These are phyloP conservation scores for Candida pseudofarinosa DNA, from an alignment of 805 yeast genomes.

Conservation along the genomic window DNA sequence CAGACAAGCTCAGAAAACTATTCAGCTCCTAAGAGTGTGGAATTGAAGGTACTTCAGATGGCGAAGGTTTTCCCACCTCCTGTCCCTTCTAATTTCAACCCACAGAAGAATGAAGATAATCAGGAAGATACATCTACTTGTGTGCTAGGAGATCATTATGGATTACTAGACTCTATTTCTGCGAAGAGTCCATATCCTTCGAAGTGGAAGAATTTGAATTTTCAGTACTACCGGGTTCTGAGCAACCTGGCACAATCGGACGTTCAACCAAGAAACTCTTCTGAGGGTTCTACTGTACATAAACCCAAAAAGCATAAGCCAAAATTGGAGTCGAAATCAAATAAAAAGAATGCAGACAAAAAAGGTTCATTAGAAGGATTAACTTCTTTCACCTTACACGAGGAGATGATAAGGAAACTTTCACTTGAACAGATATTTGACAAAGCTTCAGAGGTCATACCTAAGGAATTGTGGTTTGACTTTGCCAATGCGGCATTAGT, in stretches of 20 bases:
- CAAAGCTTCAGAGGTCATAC: conserved; percentile 52
- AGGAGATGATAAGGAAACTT: conserved; percentile 52
- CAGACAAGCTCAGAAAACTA: conserved; percentile 40
- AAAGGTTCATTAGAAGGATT: conserved; percentile 41
- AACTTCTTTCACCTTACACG: conserved; percentile 46
- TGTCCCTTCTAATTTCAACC: conserved; percentile 32
- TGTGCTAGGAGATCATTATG: conserved; percentile 36
- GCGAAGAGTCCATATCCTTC: conserved; percentile 44
- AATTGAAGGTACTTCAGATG: conserved; percentile 47
- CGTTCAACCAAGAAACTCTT: conserved; percentile 10
- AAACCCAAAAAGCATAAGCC: conserved; percentile 1
- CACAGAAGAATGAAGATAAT: conserved; percentile 5
- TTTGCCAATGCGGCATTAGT: conserved; percentile 58
- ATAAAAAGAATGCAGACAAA: background rate
- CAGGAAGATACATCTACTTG: conserved; percentile 8
- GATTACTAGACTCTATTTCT: conserved; percentile 45
- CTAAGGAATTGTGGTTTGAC: conserved; percentile 59
- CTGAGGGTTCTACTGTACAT: conserved; percentile 7
- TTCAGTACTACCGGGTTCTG: conserved; percentile 41
- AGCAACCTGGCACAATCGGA: conserved; percentile 4
- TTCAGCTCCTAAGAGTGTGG: conserved; percentile 41
- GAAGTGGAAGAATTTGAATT: conserved; percentile 54
- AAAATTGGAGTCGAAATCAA: conserved; percentile 1
- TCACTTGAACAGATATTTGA: conserved; percentile 62
- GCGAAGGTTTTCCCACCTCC: conserved; percentile 52